phyloP scores from a whole-genome alignment of 352 stramenopile species.

The Phytophthora megakarya region DNA sequence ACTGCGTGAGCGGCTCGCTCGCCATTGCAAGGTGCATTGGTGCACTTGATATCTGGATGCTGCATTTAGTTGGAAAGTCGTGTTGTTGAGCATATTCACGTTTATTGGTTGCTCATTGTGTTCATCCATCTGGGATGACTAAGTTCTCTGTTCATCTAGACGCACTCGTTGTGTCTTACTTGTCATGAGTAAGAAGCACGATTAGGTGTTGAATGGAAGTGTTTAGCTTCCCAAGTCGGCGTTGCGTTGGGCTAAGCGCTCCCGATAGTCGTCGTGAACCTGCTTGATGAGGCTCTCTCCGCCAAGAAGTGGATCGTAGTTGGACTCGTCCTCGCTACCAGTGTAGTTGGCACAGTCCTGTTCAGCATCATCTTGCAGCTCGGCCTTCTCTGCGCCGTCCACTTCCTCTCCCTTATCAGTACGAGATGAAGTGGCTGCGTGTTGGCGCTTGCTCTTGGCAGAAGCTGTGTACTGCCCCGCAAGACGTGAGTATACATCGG shows the following conservation, averaged over 20 bases:
- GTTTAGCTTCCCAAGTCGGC: slow-evolving; percentile 19
- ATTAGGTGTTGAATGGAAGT: not conserved
- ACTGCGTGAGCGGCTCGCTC: slow-evolving; percentile 20
- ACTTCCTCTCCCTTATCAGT: slow-evolving; percentile 43
- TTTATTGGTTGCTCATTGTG: slow-evolving; percentile 27
- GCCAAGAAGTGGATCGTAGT: slow-evolving; percentile 72
- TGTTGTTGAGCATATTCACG: slow-evolving; percentile 30
- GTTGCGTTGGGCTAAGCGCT: slow-evolving; percentile 64
- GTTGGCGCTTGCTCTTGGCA: slow-evolving; percentile 81
- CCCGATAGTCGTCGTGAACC: slow-evolving; percentile 79
- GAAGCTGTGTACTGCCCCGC: slow-evolving; percentile 84
- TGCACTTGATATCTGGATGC: not conserved
- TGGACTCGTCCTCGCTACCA: slow-evolving; percentile 57
- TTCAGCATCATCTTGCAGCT: slow-evolving; percentile 25
- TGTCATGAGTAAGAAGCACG: slow-evolving; percentile 2
- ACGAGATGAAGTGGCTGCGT: slow-evolving; percentile 32
- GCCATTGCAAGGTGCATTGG: slow-evolving; percentile 17
- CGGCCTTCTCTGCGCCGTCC: slow-evolving; percentile 32
- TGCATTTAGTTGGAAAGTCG: slow-evolving; percentile 12
- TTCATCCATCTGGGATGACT: slow-evolving; percentile 9
- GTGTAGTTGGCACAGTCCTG: slow-evolving; percentile 36
- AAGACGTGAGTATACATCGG: slow-evolving; percentile 83
- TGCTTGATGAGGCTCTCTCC: slow-evolving; percentile 66
- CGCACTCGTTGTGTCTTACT: slow-evolving; percentile 14
- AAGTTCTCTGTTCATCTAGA: slow-evolving; percentile 31